Evolutionary conservation across 2,329 filamentous ascomycete species (phyloP).

Genomic region (Huntiella decipiens): DNA sequence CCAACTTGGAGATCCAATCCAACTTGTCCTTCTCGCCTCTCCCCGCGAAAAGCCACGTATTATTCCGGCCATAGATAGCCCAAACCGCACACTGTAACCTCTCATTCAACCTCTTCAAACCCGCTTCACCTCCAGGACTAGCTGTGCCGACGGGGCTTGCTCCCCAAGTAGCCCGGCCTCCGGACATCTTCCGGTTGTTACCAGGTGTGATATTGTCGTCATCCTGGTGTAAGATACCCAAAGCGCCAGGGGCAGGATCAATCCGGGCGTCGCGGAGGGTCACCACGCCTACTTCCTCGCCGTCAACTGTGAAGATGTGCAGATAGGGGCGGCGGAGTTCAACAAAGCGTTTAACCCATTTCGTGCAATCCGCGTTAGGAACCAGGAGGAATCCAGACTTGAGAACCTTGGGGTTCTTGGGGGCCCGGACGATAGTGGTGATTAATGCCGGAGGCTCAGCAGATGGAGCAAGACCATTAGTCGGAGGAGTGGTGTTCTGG

Average conservation of each 20-base stretch:
- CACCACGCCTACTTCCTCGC: conserved; percentile 78
- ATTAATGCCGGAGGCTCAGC: conserved; percentile 43
- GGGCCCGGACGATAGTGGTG: conserved; percentile 56
- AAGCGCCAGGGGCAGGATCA: conserved; percentile 76
- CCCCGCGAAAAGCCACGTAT: conserved; percentile 87
- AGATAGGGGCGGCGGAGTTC: conserved; percentile 83
- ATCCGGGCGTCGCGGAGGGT: conserved; percentile 80
- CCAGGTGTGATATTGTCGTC: conserved; percentile 26
- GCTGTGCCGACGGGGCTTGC: conserved; percentile 16
- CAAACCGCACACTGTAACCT: conserved; percentile 58
- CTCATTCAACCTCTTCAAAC: conserved; percentile 35
- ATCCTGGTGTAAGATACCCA: conserved; percentile 46
- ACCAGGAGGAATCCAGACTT: conserved; percentile 80
- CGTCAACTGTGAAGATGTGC: conserved; percentile 72
- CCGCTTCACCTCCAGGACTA: conserved; percentile 18
- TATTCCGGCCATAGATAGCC: conserved; percentile 83
- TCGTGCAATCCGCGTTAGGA: conserved; percentile 59
- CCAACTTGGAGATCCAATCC: conserved; percentile 91
- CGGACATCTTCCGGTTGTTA: conserved; percentile 18
- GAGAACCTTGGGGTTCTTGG: conserved; percentile 63
- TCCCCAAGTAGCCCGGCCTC: conserved; percentile 32
- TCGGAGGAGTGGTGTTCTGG: conserved; percentile 48
- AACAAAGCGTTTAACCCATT: conserved; percentile 84
- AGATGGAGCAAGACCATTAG: conserved; percentile 35
- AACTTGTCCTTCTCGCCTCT: conserved; percentile 80